Evolutionary conservation across 768 basidiomycete genomes (phyloP).

Genomic region (Suillus variegatus): DNA sequence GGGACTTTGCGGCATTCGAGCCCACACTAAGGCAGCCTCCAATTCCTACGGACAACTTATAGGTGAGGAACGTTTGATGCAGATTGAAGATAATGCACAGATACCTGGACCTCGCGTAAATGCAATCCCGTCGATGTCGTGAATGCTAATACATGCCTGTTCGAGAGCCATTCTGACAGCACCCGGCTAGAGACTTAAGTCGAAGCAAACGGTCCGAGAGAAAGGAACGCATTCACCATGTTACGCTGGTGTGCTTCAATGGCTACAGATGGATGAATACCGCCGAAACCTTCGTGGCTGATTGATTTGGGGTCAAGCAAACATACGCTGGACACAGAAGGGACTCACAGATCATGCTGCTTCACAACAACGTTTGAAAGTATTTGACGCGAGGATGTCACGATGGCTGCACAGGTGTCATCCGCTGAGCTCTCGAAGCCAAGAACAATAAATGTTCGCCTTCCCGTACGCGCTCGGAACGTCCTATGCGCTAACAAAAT

Average conservation of each 20-base stretch:
- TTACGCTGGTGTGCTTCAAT: slow-evolving; percentile 78
- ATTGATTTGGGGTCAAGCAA: background rate
- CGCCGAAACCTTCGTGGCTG: slow-evolving; percentile 44
- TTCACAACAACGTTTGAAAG: slow-evolving; percentile 87
- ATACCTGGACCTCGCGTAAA: slow-evolving; percentile 87
- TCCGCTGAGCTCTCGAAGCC: slow-evolving; percentile 90
- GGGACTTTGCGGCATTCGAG: slow-evolving; percentile 79
- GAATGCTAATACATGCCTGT: slow-evolving; percentile 59
- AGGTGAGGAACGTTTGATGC: slow-evolving; percentile 8
- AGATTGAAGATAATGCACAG: slow-evolving; percentile 13
- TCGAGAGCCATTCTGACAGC: slow-evolving; percentile 69
- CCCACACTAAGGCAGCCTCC: slow-evolving; percentile 79
- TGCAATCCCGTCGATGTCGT: slow-evolving; percentile 82
- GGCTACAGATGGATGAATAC: slow-evolving; percentile 79
- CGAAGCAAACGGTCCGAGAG: background rate
- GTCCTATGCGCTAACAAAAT: background rate
- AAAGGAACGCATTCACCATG: slow-evolving; percentile 49
- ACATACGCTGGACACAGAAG: slow-evolving; percentile 2
- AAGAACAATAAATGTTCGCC: slow-evolving; percentile 57
- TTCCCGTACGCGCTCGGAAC: background rate
- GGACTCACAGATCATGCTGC: slow-evolving; percentile 64
- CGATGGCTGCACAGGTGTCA: slow-evolving; percentile 90
- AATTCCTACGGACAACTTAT: slow-evolving; percentile 52
- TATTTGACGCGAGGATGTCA: slow-evolving; percentile 67
- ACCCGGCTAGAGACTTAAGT: slow-evolving; percentile 51